A percentile compares a stretch with the other conserved stretches of the same genome.
These are phyloP conservation scores for Acmispon strigosus DNA, from an alignment of 306 rosid species.

Conservation along the genomic window DNA sequence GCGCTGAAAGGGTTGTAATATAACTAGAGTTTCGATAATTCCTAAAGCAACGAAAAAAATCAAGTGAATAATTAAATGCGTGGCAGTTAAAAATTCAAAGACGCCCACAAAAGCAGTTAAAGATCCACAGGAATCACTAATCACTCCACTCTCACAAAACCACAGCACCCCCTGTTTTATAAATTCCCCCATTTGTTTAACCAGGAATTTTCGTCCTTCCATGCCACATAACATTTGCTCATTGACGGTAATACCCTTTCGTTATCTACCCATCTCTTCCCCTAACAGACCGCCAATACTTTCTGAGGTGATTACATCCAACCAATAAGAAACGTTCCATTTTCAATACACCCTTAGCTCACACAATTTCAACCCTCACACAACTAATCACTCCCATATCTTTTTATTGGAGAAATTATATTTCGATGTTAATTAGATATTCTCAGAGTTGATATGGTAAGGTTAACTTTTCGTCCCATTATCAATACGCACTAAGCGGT, in stretches of 20 bases:
- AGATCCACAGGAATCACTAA: constrained; percentile 30
- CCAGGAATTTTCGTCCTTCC: background rate
- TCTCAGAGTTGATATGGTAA: too few relatives aligned
- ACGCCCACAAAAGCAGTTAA: background rate
- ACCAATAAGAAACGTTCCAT: background rate
- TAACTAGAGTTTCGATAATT: too few relatives aligned
- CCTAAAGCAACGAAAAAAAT: background rate
- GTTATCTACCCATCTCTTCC: background rate
- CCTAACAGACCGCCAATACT: background rate
- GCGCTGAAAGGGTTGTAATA: too few relatives aligned
- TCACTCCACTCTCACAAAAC: constrained; percentile 23
- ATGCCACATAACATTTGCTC: background rate
- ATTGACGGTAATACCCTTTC: constrained; percentile 17
- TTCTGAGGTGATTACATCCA: background rate
- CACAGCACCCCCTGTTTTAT: constrained; percentile 44
- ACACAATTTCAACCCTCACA: background rate
- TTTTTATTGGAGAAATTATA: background rate
- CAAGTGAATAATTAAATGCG: background rate
- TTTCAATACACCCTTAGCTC: too few relatives aligned
- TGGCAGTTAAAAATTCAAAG: background rate
- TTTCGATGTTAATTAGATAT: too few relatives aligned
- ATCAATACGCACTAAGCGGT: too few relatives aligned
- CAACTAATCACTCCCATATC: background rate
- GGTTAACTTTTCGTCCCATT: too few relatives aligned
- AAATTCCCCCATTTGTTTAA: background rate